phyloP scores from a whole-genome alignment of 2,329 filamentous ascomycete genomes.

The Aschersonia sp. region DNA sequence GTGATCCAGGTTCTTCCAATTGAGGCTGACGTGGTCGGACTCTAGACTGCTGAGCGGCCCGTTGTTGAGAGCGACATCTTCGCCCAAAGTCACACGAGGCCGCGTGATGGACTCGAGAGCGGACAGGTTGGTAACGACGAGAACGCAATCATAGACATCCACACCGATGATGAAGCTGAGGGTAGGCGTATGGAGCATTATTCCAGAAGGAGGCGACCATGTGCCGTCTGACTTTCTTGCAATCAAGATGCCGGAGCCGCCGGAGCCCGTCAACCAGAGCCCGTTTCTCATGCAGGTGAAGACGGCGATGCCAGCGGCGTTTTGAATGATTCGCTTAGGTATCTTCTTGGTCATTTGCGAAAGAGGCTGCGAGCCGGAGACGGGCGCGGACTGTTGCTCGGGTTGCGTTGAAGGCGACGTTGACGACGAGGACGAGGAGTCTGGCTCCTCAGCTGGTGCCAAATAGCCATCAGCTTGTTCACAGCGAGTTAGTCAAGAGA shows the following conservation, averaged over 20 bases:
- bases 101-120: constrained; percentile 75
- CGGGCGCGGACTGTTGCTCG: constrained; percentile 7
- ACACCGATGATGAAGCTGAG: constrained; percentile 83
- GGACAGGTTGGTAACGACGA: constrained; percentile 78
- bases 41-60: constrained; percentile 55
- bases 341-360: constrained; percentile 62
- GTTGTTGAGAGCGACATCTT: constrained; percentile 61
- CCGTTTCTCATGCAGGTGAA: constrained; percentile 95
- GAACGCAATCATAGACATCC: constrained; percentile 90
- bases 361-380: constrained; percentile 28
- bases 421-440: not conserved
- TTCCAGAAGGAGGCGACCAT: constrained; percentile 84
- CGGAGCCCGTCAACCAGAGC: constrained; percentile 80
- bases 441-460: constrained; percentile 21
- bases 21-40: constrained; percentile 31
- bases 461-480: constrained; percentile 40
- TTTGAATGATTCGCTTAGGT: constrained; percentile 68
- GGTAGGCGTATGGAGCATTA: constrained; percentile 78
- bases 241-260: constrained; percentile 76
- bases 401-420: constrained; percentile 12
- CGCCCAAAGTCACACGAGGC: constrained; percentile 64
- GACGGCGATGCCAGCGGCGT: constrained; percentile 80
- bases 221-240: constrained; percentile 72
- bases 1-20: constrained; percentile 37
- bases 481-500: constrained; percentile 1